Base-by-base conservation (phyloP, 805 yeast genomes). In the Wickerhamomyces bovis region DNA sequence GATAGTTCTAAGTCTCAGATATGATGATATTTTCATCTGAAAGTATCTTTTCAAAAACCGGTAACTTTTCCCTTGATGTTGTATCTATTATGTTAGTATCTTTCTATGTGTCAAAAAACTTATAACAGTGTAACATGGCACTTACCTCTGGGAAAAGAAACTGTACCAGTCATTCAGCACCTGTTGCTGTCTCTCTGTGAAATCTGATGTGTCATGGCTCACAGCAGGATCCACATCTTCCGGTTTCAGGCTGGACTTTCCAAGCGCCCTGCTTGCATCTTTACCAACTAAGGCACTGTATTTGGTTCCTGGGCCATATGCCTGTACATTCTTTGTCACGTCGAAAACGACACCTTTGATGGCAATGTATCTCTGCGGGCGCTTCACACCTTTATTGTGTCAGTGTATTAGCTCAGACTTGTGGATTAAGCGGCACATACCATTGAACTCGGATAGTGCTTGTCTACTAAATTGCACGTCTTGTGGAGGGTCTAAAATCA, bases 301-400 rank as follows among this genome's bases (percentile, higher is more conserved):
- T 20, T 83, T 80, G 49, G 79, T 77, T 0, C 89, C 90, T 3
- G 83, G 83, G 0, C 95, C 96, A 60, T 88, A 88, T 36, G 81
- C 82, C 15, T 75, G 77, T 12, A 62, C 55, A 58, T 87, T 88
- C 41, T 68, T 60, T 0, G 86, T 75, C 10, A 89, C 96, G 57
- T 88, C 96, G 62, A 86, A 89, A 11, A 89, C 78, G 2, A 72
- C 72, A 19, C 95, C 94, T 50, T 81, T 80, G 55, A 88, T 81
- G 8, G 81, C 94, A 18, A 88, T 84, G 63, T 81, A 88, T 53
- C 85, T 74, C 48, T 74, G 65, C 8, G 71, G 67, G 10, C 65
- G 66, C 6, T 80, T 80, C 68, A 28, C 20, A n/a, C 39, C 23
- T 41, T 33, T 3, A 20, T 25, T 6, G n/a, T 19, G 48, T 44